Base-by-base conservation (phyloP, 208 protist species). In the Leishmania turanica region DNA sequence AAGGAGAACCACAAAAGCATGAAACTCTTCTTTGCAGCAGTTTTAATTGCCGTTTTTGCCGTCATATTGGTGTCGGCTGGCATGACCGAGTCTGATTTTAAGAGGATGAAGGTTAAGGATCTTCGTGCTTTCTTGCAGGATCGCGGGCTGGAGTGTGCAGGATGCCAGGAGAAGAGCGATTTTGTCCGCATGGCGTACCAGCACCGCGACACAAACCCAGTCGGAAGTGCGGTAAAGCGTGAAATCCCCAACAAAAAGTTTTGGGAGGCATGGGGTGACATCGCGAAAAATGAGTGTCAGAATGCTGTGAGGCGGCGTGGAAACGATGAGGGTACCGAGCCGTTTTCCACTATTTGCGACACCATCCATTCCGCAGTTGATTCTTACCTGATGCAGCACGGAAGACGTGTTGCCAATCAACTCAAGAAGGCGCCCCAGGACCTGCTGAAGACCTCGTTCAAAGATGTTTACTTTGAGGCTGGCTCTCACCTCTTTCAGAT, bases 31-130 rank as follows among this genome's bases (percentile, higher is more conserved):
- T 19, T 45, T 65, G 47, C 47, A 49, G 19, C 70, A 77, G 13
- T 82, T 66, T 71, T 85, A 56, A 17, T 81, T 34, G 62, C 71
- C 75, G 2, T 82, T 37, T 53, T 82, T 56, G 79, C 81, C 37
- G 79, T 84, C 2, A 81, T 75, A 9, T 62, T 88, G 9, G 74
- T 86, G 15, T 77, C 45, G 54, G 75, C 75, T 79, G 69, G 68
- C 64, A 56, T 76, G 79, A 93, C 91, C 0, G 90, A 97, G 80
- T 77, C 74, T 21, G 91, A 97, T 60, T 96, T 98, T 71, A 91
- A 89, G 56, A 90, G 89, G 47, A 98, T 97, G 96, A 97, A 97
- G 69, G 88, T 98, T 15, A 95, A 96, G 58, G 92, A 98, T 47
- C 84, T 98, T 24, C 91, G 91, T 62, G 64, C n/a, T 1, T 98